Percentiles rank a stretch among this genome's conserved stretches.
Evolutionary conservation across 2,329 filamentous ascomycete species (phyloP).

Genomic region (Myriosclerotinia curreyana): DNA sequence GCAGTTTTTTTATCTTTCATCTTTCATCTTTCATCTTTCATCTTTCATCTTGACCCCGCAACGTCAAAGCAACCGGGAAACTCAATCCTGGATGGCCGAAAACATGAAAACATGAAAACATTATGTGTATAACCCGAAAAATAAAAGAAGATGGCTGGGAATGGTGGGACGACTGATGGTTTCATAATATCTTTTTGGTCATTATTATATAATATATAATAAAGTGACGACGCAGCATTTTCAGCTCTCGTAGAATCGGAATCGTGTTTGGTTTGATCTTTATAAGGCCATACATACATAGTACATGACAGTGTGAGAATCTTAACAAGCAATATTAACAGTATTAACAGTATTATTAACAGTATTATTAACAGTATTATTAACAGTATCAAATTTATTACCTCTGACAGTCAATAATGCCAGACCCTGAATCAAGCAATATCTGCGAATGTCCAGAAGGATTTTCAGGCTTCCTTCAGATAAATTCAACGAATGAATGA

Average conservation of each 20-base stretch:
- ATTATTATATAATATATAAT: no score
- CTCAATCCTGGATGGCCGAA: no score
- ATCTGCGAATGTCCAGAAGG: neutral
- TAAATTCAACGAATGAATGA: no score
- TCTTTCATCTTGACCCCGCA: neutral
- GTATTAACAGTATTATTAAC: no score
- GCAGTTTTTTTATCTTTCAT: neutral
- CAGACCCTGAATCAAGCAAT: neutral
- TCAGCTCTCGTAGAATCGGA: no score
- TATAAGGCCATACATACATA: no score
- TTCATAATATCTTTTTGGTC: neutral
- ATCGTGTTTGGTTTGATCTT: slow-evolving; percentile 1
- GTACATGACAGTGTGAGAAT: no score
- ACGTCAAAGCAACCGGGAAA: slow-evolving; percentile 4
- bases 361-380: no score
- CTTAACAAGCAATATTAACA: no score
- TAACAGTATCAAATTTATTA: neutral
- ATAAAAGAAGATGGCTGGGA: slow-evolving; percentile 13
- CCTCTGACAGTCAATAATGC: neutral
- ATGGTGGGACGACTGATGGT: neutral
- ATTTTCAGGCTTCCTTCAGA: no score
- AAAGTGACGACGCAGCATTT: no score
- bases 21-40: neutral
- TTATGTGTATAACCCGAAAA: neutral
- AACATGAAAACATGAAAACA: no score